Percentiles rank a stretch among this genome's conserved stretches.
Conservation (phyloP, 2,329 filamentous ascomycete species). For the Herpotrichia juniperi region DNA sequence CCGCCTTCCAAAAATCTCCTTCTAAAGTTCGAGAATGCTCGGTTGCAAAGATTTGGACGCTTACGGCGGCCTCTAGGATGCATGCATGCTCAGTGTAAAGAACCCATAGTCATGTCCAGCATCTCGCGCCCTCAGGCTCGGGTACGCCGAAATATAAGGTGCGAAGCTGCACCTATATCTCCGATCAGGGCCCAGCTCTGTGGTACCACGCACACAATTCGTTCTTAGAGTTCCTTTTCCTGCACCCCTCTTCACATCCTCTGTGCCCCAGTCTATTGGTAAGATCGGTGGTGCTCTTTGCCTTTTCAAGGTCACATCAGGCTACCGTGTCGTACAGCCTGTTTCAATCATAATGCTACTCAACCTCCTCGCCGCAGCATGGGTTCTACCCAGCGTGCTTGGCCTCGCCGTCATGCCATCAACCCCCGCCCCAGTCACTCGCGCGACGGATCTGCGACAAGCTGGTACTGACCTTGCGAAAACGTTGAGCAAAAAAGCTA, state of each 20-base stretch:
- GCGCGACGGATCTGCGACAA: background rate
- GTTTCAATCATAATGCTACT: background rate
- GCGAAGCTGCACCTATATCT: background rate
- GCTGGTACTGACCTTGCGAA: background rate
- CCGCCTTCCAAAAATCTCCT: too few relatives aligned
- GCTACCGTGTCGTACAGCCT: background rate
- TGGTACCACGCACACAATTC: background rate
- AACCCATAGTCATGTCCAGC: too few relatives aligned
- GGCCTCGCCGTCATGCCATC: background rate
- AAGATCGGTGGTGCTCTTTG: too few relatives aligned
- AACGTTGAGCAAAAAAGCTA: conserved; percentile 15
- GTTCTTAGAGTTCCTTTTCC: background rate
- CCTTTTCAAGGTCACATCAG: background rate
- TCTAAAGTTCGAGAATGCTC: too few relatives aligned
- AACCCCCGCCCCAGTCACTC: background rate
- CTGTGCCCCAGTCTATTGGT: too few relatives aligned
- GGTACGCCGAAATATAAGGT: too few relatives aligned
- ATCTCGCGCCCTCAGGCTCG: too few relatives aligned
- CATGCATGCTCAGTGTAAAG: too few relatives aligned
- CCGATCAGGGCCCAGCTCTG: background rate
- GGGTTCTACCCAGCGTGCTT: background rate
- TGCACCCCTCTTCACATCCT: too few relatives aligned
- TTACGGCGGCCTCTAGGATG: too few relatives aligned
- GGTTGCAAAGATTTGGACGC: too few relatives aligned
- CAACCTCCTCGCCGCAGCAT: background rate